A percentile compares a stretch with the other conserved stretches of the same genome.
phyloP scores from a whole-genome alignment of 805 yeast species.

The Naumovozyma baii region DNA sequence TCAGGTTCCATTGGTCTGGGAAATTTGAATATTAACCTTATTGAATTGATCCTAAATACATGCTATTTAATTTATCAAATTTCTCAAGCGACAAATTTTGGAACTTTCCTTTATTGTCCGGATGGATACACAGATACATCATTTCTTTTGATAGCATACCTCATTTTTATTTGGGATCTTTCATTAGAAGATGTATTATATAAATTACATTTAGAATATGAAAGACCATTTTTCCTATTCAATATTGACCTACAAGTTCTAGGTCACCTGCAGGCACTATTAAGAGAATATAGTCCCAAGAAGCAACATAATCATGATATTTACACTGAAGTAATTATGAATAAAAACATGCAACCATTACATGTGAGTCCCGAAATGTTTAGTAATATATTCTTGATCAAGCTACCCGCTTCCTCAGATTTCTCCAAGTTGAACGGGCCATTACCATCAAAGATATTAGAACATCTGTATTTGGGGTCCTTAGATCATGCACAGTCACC shows the following conservation, averaged over 20 bases:
- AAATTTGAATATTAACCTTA: conserved; percentile 53
- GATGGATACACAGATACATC: conserved; percentile 93
- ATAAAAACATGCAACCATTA: conserved; percentile 5
- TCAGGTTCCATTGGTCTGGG: conserved; percentile 78
- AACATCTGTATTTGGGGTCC: conserved; percentile 80
- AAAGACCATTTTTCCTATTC: conserved; percentile 79
- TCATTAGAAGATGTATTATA: conserved; percentile 56
- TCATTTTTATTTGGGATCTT: conserved; percentile 58
- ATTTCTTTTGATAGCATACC: conserved; percentile 56
- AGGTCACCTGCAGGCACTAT: conserved; percentile 50
- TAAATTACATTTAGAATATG: conserved; percentile 49
- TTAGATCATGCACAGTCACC: conserved; percentile 70
- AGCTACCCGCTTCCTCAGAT: conserved; percentile 20
- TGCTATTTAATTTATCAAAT: conserved; percentile 38
- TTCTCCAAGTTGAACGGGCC: conserved; percentile 44
- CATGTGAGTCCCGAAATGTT: conserved; percentile 26
- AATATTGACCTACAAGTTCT: conserved; percentile 63
- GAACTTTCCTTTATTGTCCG: conserved; percentile 60
- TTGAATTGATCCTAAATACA: conserved; percentile 62
- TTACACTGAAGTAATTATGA: background rate
- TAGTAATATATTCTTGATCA: conserved; percentile 28
- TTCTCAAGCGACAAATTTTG: conserved; percentile 21
- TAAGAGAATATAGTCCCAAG: conserved; percentile 52
- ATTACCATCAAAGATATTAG: conserved; percentile 73
- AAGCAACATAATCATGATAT: conserved; percentile 1